Conservation (phyloP, 1,284 basidiomycete species). For the Hypsizygus ulmarius region DNA sequence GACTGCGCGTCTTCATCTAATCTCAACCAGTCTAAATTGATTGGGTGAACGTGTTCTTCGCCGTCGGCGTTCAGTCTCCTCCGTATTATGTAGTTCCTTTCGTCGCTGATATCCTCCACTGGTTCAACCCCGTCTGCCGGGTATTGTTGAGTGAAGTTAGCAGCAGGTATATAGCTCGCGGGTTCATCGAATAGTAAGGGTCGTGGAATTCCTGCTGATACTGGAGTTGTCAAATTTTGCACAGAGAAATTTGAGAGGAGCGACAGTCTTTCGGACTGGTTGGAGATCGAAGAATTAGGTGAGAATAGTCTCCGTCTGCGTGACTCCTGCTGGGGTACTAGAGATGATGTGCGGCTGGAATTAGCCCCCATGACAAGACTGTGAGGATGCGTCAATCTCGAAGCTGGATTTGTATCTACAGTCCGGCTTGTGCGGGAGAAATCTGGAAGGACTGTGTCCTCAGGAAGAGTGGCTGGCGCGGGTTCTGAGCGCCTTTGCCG, state of each 20-base stretch:
- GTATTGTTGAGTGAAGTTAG: slow-evolving; percentile 14
- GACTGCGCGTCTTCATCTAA: slow-evolving; percentile 31
- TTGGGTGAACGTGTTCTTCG: slow-evolving; percentile 40
- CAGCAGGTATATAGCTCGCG: slow-evolving; percentile 28
- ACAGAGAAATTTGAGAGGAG: slow-evolving; percentile 36
- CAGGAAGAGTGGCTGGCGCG: neutral
- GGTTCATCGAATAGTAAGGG: slow-evolving; percentile 40
- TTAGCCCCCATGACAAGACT: neutral
- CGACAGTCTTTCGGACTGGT: slow-evolving; percentile 31
- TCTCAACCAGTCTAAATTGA: slow-evolving; percentile 33
- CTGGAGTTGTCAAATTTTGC: slow-evolving; percentile 35
- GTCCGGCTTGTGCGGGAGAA: slow-evolving; percentile 1
- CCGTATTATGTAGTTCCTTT: slow-evolving; percentile 38
- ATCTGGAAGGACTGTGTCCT: neutral
- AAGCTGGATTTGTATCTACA: neutral
- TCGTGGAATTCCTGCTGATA: slow-evolving; percentile 26
- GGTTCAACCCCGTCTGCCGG: slow-evolving; percentile 16
- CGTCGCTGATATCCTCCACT: slow-evolving; percentile 19
- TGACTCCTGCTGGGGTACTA: slow-evolving; percentile 4
- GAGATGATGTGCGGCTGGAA: neutral
- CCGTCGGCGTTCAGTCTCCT: slow-evolving; percentile 39
- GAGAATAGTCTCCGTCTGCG: slow-evolving; percentile 11
- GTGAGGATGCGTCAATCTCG: neutral
- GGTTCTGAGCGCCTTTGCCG: slow-evolving; percentile 15
- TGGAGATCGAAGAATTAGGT: slow-evolving; percentile 18